Base-by-base conservation (phyloP, 768 basidiomycete species). In the Boletus subcaerulescens region DNA sequence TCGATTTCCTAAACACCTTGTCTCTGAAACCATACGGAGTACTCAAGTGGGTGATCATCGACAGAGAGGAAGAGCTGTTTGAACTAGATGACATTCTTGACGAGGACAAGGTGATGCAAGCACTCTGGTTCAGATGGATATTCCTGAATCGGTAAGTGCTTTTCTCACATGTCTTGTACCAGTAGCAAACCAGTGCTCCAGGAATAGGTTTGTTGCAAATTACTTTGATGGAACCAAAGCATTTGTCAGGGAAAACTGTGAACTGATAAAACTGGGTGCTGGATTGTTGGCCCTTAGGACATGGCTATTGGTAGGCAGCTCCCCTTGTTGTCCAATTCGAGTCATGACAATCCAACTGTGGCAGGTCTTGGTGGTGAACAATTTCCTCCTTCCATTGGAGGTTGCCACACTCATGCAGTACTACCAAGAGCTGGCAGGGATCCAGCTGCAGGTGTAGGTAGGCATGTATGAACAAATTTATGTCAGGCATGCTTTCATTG, bases 111-210 rank as follows among this genome's bases (percentile, higher is more conserved):
- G 83, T 90, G 8, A 86, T 92, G 75, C 81, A 83, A 52, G 87
- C 88, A 6, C 70, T 91, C 13, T 91, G 89, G 89, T 81, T 74
- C 13, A 66, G 90, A 48, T 91, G 88, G 88, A 87, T 90, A 4
- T 68, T 84, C 48, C 65, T 84, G 32, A 78, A 87, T 61, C 71
- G 81, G 86, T 85, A 46, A 47, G 74, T 48, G 14, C 20, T n/a
- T 18, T 31, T 39, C 8, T 18, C 47, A n/a, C 14, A 9, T 35
- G 5, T 41, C 18, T 18, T 18, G 8, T 39, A 22, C 26, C 8
- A 22, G 45, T 24, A n/a, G 24, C 12, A 39, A 17, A 49, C 47
- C 15, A 13, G 44, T 62, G 35, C 17, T 29, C 36, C 50, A 88
- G 87, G 36, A 74, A 75, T 36, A 62, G 54, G 14, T 89, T 90